A percentile compares a stretch with the other conserved stretches of the same genome.
Conservation (phyloP, 179 eudicot genomes). For the Patellifolia procumbens region DNA sequence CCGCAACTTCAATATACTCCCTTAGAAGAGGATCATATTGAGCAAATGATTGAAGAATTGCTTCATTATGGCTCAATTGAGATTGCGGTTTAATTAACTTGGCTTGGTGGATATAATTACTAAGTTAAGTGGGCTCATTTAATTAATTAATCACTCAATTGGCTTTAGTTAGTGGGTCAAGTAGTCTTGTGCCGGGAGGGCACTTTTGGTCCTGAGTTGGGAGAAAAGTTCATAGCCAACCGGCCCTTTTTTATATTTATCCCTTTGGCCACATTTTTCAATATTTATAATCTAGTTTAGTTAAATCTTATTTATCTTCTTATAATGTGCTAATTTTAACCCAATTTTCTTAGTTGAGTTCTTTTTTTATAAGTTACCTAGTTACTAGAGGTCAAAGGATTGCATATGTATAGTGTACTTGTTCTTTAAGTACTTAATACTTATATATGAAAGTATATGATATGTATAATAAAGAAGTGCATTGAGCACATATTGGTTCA, state of each 20-base stretch:
- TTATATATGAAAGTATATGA: background rate
- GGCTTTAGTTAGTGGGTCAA: constrained; percentile 17
- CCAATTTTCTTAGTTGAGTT: constrained; percentile 6
- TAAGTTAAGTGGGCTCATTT: background rate
- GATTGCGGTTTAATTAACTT: constrained; percentile 30
- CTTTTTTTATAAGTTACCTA: background rate
- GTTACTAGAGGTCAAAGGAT: constrained; percentile 15
- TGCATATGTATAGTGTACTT: constrained; percentile 23
- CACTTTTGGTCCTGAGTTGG: constrained; percentile 40
- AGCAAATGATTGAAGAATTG: constrained; percentile 51
- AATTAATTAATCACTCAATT: background rate
- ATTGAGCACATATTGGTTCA: background rate
- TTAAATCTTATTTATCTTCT: constrained; percentile 15
- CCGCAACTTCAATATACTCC: constrained; percentile 24
- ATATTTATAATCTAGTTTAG: constrained; percentile 1
- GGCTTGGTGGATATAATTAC: background rate
- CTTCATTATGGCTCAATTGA: constrained; percentile 44
- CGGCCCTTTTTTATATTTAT: constrained; percentile 22
- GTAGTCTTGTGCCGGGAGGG: constrained; percentile 7
- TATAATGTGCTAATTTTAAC: constrained; percentile 23
- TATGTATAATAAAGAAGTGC: constrained; percentile 8
- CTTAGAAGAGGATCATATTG: constrained; percentile 46
- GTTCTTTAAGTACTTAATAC: background rate
- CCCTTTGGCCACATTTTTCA: constrained; percentile 5
- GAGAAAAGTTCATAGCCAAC: constrained; percentile 26